Conservation (phyloP, 768 basidiomycete genomes). For the Hypholoma fasciculare region DNA sequence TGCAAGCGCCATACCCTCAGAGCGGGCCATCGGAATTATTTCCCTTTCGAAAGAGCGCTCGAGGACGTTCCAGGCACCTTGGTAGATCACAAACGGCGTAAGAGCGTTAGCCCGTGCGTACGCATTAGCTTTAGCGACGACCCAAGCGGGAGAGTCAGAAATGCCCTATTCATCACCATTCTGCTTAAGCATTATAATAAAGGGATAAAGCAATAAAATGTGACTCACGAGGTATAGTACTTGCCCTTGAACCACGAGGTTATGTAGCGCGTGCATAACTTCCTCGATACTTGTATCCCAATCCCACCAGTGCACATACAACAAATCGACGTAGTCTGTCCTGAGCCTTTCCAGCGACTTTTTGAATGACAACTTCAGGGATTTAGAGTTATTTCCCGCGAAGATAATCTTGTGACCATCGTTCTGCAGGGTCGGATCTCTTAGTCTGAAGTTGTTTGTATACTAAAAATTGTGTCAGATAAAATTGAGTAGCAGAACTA, state of each 20-base stretch:
- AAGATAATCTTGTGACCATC: slow-evolving; percentile 37
- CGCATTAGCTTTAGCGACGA: slow-evolving; percentile 47
- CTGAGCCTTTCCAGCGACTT: slow-evolving; percentile 45
- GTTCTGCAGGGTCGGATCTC: slow-evolving; percentile 16
- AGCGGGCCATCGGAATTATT: slow-evolving; percentile 47
- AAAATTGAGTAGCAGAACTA: background rate
- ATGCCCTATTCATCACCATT: slow-evolving; percentile 26
- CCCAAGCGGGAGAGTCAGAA: slow-evolving; percentile 48
- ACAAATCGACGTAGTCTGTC: slow-evolving; percentile 45
- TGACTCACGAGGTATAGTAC: slow-evolving; percentile 43
- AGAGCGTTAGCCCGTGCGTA: slow-evolving; percentile 49
- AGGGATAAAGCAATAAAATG: background rate
- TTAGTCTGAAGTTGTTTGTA: slow-evolving; percentile 26
- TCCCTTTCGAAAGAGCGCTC: slow-evolving; percentile 53
- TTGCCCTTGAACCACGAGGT: slow-evolving; percentile 50
- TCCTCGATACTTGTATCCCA: slow-evolving; percentile 53
- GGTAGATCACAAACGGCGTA: slow-evolving; percentile 56
- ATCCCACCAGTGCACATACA: slow-evolving; percentile 54
- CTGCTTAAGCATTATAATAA: no score
- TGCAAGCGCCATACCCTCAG: slow-evolving; percentile 39
- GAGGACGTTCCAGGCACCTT: slow-evolving; percentile 45
- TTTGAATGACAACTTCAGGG: slow-evolving; percentile 38
- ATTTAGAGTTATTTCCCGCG: slow-evolving; percentile 44
- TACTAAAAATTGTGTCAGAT: slow-evolving; percentile 23
- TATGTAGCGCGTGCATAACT: slow-evolving; percentile 55